A percentile compares a stretch with the other conserved stretches of the same genome.
Evolutionary conservation across 2,329 filamentous ascomycete species (phyloP).

Genomic region (Cladosporium oxysporum): DNA sequence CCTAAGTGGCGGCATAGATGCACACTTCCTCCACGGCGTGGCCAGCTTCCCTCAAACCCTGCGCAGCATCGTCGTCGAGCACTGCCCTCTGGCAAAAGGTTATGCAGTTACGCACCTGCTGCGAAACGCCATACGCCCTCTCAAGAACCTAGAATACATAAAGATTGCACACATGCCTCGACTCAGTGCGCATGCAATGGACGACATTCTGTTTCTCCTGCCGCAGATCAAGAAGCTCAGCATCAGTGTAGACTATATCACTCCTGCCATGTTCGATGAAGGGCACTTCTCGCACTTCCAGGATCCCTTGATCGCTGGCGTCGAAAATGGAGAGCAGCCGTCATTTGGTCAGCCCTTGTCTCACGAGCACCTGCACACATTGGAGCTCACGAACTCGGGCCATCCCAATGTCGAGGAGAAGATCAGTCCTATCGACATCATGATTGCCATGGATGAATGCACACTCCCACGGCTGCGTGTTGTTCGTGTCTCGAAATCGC

Average conservation of each 20-base stretch:
- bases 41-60: constrained; percentile 38
- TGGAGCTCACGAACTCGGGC: constrained; percentile 45
- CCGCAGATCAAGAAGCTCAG: constrained; percentile 44
- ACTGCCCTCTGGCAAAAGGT: constrained; percentile 45
- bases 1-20: constrained; percentile 48
- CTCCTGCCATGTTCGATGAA: constrained; percentile 42
- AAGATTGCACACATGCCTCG: constrained; percentile 45
- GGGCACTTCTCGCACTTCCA: constrained; percentile 24
- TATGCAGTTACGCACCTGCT: constrained; percentile 42
- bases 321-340: constrained; percentile 12
- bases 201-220: constrained; percentile 44
- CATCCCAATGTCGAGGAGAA: constrained; percentile 39
- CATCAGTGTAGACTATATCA: constrained; percentile 51
- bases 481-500: constrained; percentile 41
- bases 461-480: constrained; percentile 42
- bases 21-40: constrained; percentile 43
- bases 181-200: constrained; percentile 42
- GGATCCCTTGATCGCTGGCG: constrained; percentile 5
- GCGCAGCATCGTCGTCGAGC: constrained; percentile 43
- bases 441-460: constrained; percentile 44
- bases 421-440: constrained; percentile 45
- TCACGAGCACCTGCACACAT: constrained; percentile 38
- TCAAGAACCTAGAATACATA: constrained; percentile 39
- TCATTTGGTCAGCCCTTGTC: constrained; percentile 8
- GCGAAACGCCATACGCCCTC: constrained; percentile 31